Conservation (phyloP, 2,329 filamentous ascomycete genomes). For the Colletotrichum godetiae region DNA sequence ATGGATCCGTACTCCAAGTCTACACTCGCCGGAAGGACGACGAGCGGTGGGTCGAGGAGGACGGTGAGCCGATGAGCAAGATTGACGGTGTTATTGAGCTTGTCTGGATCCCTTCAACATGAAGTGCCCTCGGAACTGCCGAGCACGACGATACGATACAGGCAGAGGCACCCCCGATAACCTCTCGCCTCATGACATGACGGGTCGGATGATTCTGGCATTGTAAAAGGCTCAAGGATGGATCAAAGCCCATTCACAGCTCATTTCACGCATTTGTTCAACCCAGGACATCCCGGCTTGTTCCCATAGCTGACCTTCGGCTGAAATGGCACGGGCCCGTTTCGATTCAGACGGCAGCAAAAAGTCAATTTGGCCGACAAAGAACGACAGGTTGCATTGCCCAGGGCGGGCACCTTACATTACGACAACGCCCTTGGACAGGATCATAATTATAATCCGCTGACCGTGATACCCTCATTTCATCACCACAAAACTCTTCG, state of each 20-base stretch:
- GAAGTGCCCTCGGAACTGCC: slow-evolving; percentile 15
- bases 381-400: background rate
- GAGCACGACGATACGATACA: slow-evolving; percentile 32
- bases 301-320: slow-evolving; percentile 1
- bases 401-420: slow-evolving; percentile 7
- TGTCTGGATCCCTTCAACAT: slow-evolving; percentile 60
- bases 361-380: slow-evolving; percentile 16
- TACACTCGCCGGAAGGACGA: slow-evolving; percentile 66
- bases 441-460: slow-evolving; percentile 35
- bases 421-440: slow-evolving; percentile 17
- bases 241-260: background rate
- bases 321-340: slow-evolving; percentile 15
- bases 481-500: background rate
- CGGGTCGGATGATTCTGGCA: slow-evolving; percentile 17
- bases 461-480: slow-evolving; percentile 28
- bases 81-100: slow-evolving; percentile 67
- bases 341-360: slow-evolving; percentile 18
- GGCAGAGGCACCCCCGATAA: background rate
- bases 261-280: slow-evolving; percentile 1
- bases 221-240: background rate
- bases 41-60: slow-evolving; percentile 61
- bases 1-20: slow-evolving; percentile 63
- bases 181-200: slow-evolving; percentile 19
- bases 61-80: slow-evolving; percentile 61
- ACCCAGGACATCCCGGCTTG: slow-evolving; percentile 11